A percentile compares a stretch with the other conserved stretches of the same genome.
These are phyloP conservation scores for Kodamaea fungicola DNA, from an alignment of 1,139 yeast genomes.

Conservation along the genomic window DNA sequence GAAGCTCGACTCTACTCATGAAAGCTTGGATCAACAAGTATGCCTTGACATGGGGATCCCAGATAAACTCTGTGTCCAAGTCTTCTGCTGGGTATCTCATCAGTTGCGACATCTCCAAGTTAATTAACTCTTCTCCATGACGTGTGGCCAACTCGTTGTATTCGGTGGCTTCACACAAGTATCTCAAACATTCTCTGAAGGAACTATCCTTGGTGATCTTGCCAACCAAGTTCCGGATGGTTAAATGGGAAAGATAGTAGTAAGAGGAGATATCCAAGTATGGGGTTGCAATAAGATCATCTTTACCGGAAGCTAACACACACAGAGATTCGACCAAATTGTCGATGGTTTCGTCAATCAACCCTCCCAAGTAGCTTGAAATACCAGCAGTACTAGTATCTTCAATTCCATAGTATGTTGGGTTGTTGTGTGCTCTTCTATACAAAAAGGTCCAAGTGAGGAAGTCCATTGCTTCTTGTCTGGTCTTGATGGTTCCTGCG, in stretches of 20 bases:
- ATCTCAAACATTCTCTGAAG: constrained; percentile 67
- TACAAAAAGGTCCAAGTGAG: constrained; percentile 93
- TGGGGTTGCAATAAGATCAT: constrained; percentile 63
- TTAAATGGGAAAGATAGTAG: constrained; percentile 89
- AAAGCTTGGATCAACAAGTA: constrained; percentile 84
- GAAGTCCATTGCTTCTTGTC: constrained; percentile 91
- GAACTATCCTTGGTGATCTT: constrained; percentile 49
- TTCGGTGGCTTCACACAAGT: constrained; percentile 79
- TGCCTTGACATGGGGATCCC: constrained; percentile 96
- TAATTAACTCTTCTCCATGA: constrained; percentile 92
- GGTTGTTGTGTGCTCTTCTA: constrained; percentile 92
- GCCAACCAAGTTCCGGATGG: constrained; percentile 65
- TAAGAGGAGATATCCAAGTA: constrained; percentile 83
- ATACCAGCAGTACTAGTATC: constrained; percentile 66
- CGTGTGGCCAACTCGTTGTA: constrained; percentile 91
- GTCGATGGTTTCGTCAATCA: constrained; percentile 68
- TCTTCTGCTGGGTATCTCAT: constrained; percentile 76
- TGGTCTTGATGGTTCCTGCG: constrained; percentile 75
- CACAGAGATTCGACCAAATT: constrained; percentile 74
- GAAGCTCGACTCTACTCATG: constrained; percentile 77
- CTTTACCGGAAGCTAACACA: constrained; percentile 51
- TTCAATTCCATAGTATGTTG: constrained; percentile 88
- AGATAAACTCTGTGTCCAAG: constrained; percentile 63
- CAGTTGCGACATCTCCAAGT: constrained; percentile 81
- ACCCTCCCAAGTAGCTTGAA: constrained; percentile 62